Evolutionary conservation across 306 rosid genomes (phyloP).

Genomic region (Quercus glauca): DNA sequence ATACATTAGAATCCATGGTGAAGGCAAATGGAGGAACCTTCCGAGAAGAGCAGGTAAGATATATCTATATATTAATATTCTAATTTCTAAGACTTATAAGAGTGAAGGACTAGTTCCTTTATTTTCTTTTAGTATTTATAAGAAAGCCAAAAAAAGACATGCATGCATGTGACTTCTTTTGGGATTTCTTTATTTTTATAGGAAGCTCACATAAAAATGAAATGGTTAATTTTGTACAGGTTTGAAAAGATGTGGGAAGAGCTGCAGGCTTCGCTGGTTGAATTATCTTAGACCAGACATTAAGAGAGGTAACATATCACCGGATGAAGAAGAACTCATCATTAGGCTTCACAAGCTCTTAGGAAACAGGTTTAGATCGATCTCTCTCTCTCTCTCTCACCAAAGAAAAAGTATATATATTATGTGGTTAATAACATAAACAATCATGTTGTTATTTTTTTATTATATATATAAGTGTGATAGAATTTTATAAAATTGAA

Average conservation of each 20-base stretch:
- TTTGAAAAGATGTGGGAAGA: constrained; percentile 10
- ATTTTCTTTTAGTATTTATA: too few species aligned
- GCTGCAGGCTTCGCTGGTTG: constrained; percentile 11
- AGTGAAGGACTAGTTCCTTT: too few species aligned
- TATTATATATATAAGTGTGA: too few species aligned
- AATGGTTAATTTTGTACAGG: not conserved
- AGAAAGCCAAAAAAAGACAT: too few species aligned
- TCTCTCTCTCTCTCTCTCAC: not conserved
- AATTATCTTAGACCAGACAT: constrained; percentile 6
- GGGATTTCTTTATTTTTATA: not conserved
- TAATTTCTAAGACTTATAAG: too few species aligned
- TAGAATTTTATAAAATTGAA: too few species aligned
- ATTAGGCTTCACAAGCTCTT: constrained; percentile 5
- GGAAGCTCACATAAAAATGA: not conserved
- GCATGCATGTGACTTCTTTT: not conserved
- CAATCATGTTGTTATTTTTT: too few species aligned
- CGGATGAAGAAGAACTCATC: constrained; percentile 4
- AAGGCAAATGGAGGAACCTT: constrained; percentile 4
- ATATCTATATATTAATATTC: not conserved
- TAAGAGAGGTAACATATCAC: constrained; percentile 10
- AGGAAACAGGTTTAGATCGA: not conserved
- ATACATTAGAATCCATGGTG: not conserved
- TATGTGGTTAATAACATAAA: not conserved
- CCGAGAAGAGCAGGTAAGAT: not conserved
- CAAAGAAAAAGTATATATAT: not conserved